Evolutionary conservation across 768 basidiomycete species (phyloP).

Genomic region (Cystobasidium onofrii): DNA sequence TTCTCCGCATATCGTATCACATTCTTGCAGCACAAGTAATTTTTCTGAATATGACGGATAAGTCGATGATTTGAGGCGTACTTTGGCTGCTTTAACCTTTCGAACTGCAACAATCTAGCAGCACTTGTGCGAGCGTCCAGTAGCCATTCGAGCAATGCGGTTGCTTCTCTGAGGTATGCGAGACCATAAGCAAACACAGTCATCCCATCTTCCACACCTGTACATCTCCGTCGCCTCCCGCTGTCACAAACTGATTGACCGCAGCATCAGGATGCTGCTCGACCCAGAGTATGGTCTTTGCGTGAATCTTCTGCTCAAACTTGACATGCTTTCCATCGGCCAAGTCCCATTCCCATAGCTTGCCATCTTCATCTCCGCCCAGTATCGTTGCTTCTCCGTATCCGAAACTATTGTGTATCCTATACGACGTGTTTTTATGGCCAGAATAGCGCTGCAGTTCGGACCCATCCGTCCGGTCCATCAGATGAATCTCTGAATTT

Average conservation of each 20-base stretch:
- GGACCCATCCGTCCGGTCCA: slow-evolving; percentile 74
- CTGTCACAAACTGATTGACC: background rate
- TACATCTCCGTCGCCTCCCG: slow-evolving; percentile 7
- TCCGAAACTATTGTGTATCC: slow-evolving; percentile 72
- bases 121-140: too few relatives aligned
- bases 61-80: too few relatives aligned
- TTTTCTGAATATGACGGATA: too few relatives aligned
- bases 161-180: background rate
- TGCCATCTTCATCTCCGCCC: slow-evolving; percentile 82
- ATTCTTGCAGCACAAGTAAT: too few relatives aligned
- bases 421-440: slow-evolving; percentile 65
- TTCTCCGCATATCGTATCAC: too few relatives aligned
- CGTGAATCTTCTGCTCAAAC: slow-evolving; percentile 12
- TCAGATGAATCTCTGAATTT: slow-evolving; percentile 73
- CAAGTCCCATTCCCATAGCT: slow-evolving; percentile 78
- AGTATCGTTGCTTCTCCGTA: slow-evolving; percentile 71
- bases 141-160: too few relatives aligned
- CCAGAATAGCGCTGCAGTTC: slow-evolving; percentile 76
- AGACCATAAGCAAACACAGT: background rate
- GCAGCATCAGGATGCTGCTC: slow-evolving; percentile 1
- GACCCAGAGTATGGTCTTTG: slow-evolving; percentile 12
- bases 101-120: too few relatives aligned
- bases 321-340: slow-evolving; percentile 28
- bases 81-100: too few relatives aligned
- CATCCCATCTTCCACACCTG: background rate